Base-by-base conservation (phyloP, 1,284 basidiomycete genomes). In the Apiotrichum gamsii region DNA sequence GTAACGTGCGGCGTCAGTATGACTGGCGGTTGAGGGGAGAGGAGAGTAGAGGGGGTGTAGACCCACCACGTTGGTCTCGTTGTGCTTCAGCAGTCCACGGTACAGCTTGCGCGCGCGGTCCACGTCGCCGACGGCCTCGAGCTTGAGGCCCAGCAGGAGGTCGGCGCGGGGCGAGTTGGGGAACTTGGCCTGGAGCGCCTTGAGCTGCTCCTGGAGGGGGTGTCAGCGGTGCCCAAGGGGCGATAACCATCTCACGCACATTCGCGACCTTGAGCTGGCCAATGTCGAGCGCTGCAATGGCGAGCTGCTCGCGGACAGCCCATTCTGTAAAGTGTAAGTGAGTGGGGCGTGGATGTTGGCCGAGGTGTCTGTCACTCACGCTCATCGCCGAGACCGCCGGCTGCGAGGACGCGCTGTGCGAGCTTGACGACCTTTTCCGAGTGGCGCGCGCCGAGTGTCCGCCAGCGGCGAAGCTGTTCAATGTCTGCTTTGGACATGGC, bases 271-370 rank as follows among this genome's bases (percentile, higher is more conserved):
- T 81, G 32, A 84, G 61, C 45, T 83, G 77, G 15, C 87, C 87
- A 14, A 88, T 71, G 63, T 97, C 93, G 43, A 95, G 75, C 1
- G 94, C 82, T 2, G 94, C 89, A 31, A 93, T 76, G 4, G 83
- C 82, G 1, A 96, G 76, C 64, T 96, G 91, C 66, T 97, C 94
- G 14, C 93, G 74, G 52, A 90, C 82, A 2, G 83, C 78, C 89
- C 90, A 95, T 56, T 78, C 87, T 90, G 58, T n/a, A n/a, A n/a
- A n/a, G n/a, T n/a, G n/a, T n/a, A n/a, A n/a, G n/a, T n/a, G n/a
- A n/a, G n/a, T n/a, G n/a, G n/a, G n/a, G n/a, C n/a, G n/a, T n/a
- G n/a, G n/a, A n/a, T n/a, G n/a, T n/a, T n/a, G n/a, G n/a, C n/a
- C n/a, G n/a, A n/a, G n/a, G n/a, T n/a, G n/a, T n/a, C n/a, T n/a